A percentile compares a stretch with the other conserved stretches of the same genome.
Conservation (phyloP, 768 basidiomycete genomes). For the Cystofilobasidium macerans region DNA sequence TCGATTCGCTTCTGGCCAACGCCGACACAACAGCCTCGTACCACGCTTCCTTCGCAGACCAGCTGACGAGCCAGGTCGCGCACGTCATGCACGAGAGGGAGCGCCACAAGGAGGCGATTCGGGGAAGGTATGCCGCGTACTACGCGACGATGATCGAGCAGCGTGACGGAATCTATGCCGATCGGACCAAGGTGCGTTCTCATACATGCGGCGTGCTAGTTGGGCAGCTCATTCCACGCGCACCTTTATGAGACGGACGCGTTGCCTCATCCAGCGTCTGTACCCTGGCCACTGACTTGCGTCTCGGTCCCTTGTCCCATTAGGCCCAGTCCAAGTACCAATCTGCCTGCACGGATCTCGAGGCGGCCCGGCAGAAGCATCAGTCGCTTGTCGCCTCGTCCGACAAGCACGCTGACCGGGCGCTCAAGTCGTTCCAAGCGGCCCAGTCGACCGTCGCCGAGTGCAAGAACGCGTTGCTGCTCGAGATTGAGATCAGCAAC, state of each 20-base stretch:
- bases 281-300: no score
- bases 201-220: no score
- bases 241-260: no score
- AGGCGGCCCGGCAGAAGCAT: conserved; percentile 19
- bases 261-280: no score
- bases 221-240: no score
- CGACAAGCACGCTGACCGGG: conserved; percentile 48
- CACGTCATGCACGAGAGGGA: conserved; percentile 55
- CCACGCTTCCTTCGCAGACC: conserved; percentile 57
- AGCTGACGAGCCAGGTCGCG: conserved; percentile 49
- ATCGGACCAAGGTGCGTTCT: conserved; percentile 13
- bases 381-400: conserved; percentile 5
- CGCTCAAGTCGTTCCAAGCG: conserved; percentile 6
- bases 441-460: conserved; percentile 10
- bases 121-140: conserved; percentile 5
- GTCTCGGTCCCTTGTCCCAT: background rate
- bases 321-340: conserved; percentile 20
- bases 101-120: conserved; percentile 49
- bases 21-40: conserved; percentile 54
- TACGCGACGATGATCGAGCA: conserved; percentile 17
- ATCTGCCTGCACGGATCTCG: conserved; percentile 18
- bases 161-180: conserved; percentile 12
- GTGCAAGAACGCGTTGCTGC: conserved; percentile 14
- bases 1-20: conserved; percentile 55
- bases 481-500: conserved; percentile 47